Percentiles rank a stretch among this genome's conserved stretches.
phyloP scores from a whole-genome alignment of 2,329 filamentous ascomycete species.

The Epichloe baconii region DNA sequence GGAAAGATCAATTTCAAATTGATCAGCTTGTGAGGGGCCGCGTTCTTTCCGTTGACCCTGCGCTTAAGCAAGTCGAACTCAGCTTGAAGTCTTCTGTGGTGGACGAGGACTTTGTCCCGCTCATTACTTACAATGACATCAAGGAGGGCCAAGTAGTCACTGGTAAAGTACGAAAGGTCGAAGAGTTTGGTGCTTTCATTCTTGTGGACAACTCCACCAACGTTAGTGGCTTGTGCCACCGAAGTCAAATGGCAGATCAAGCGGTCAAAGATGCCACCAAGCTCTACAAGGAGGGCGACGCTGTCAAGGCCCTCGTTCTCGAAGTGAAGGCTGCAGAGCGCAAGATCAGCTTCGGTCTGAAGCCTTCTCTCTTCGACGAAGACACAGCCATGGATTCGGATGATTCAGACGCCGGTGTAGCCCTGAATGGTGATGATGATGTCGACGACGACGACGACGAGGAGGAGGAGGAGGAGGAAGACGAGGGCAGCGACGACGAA shows the following conservation, averaged over 20 bases:
- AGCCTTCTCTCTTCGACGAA: slow-evolving; percentile 75
- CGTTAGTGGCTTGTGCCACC: slow-evolving; percentile 85
- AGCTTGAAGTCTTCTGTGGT: slow-evolving; percentile 77
- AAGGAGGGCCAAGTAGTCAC: slow-evolving; percentile 70
- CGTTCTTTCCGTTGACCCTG: slow-evolving; percentile 57
- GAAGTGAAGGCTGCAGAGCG: slow-evolving; percentile 63
- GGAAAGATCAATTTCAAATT: slow-evolving; percentile 78
- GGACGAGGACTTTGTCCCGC: slow-evolving; percentile 64
- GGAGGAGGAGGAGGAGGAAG: slow-evolving; percentile 37
- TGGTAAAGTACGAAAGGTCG: slow-evolving; percentile 83
- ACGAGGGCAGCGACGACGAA: slow-evolving; percentile 28
- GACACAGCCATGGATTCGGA: slow-evolving; percentile 38
- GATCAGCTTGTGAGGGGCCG: slow-evolving; percentile 88
- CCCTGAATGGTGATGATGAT: slow-evolving; percentile 34
- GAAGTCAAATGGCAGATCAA: slow-evolving; percentile 81
- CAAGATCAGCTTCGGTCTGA: slow-evolving; percentile 79
- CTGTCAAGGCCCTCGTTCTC: slow-evolving; percentile 83
- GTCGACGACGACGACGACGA: slow-evolving; percentile 15
- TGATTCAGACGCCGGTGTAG: slow-evolving; percentile 31
- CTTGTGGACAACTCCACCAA: slow-evolving; percentile 77
- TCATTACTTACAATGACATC: slow-evolving; percentile 63
- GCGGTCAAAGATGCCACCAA: slow-evolving; percentile 73
- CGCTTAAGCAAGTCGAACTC: slow-evolving; percentile 63
- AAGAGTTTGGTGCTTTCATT: slow-evolving; percentile 91
- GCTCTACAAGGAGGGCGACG: slow-evolving; percentile 79